Conservation (phyloP, 805 yeast genomes). For the Kodamaea nitidulidarum region DNA sequence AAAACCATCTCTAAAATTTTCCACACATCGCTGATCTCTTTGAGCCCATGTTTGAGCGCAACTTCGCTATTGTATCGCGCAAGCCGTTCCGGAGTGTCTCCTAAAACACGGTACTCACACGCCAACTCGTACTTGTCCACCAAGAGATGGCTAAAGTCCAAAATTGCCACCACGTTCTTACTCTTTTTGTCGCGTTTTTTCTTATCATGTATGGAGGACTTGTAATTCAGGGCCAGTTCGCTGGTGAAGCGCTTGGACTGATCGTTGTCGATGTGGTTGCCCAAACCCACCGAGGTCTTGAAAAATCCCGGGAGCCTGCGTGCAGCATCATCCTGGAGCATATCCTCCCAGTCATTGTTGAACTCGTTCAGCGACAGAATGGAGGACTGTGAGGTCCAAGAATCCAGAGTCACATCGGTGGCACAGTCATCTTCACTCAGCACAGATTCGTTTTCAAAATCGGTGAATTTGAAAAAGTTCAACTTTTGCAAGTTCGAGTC, state of each 20-base stretch:
- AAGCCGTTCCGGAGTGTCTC: conserved; percentile 58
- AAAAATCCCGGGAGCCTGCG: conserved; percentile 52
- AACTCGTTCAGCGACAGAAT: conserved; percentile 58
- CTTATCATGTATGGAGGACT: conserved; percentile 28
- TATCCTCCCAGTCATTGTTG: conserved; percentile 65
- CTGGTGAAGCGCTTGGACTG: conserved; percentile 34
- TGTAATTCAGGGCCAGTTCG: conserved; percentile 33
- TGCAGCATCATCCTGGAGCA: conserved; percentile 53
- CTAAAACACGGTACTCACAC: conserved; percentile 58
- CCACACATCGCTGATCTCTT: conserved; percentile 75
- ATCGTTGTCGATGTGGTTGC: conserved; percentile 16
- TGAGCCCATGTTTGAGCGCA: conserved; percentile 58
- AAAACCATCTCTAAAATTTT: conserved; percentile 48
- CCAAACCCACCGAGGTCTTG: conserved; percentile 38
- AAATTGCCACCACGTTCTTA: conserved; percentile 54
- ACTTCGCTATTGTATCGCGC: conserved; percentile 69
- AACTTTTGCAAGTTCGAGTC: conserved; percentile 44
- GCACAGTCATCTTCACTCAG: conserved; percentile 21
- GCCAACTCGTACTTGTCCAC: conserved; percentile 76
- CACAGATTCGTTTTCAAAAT: conserved; percentile 18
- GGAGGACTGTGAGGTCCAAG: conserved; percentile 8
- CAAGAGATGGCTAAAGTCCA: conserved; percentile 64
- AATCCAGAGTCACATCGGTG: conserved; percentile 17
- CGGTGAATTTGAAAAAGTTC: conserved; percentile 41
- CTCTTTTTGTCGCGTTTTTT: conserved; percentile 28